phyloP scores from a whole-genome alignment of 2,329 filamentous ascomycete species.

The Sclerotinia subarctica region DNA sequence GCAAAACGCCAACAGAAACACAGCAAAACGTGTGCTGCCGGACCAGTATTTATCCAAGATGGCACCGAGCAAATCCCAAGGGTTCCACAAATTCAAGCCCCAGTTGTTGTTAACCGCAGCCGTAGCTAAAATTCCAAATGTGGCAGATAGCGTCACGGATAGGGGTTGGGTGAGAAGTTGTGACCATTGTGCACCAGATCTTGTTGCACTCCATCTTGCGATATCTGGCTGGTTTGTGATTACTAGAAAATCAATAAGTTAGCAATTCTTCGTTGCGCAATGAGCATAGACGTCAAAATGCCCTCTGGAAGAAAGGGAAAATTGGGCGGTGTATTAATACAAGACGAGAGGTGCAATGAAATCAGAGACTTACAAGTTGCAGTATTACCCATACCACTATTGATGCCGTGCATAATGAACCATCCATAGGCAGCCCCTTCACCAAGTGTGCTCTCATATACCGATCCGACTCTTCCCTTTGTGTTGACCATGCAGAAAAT shows the following conservation, averaged over 20 bases:
- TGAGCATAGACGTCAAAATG: not conserved
- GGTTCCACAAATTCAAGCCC: constrained; percentile 41
- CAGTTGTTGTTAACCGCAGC: constrained; percentile 38
- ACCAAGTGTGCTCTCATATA: constrained; percentile 29
- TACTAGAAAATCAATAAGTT: constrained; percentile 21
- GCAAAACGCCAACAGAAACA: constrained; percentile 46
- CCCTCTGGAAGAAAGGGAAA: no score
- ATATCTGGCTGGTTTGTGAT: constrained; percentile 47
- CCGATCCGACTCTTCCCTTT: constrained; percentile 36
- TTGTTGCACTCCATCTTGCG: constrained; percentile 40
- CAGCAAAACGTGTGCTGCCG: constrained; percentile 43
- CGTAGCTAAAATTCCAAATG: constrained; percentile 36
- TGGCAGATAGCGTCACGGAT: constrained; percentile 23
- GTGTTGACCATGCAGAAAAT: constrained; percentile 44
- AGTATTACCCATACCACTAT: constrained; percentile 42
- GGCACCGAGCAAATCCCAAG: constrained; percentile 48
- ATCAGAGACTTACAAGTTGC: constrained; percentile 32
- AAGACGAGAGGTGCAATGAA: not conserved
- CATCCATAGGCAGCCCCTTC: constrained; percentile 32
- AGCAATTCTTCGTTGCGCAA: not conserved
- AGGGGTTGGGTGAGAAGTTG: constrained; percentile 40
- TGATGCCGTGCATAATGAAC: constrained; percentile 43
- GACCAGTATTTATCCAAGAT: constrained; percentile 34
- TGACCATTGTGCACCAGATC: constrained; percentile 41
- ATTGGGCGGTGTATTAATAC: not conserved